Evolutionary conservation across 768 basidiomycete species (phyloP).

Genomic region (Russula earlei): DNA sequence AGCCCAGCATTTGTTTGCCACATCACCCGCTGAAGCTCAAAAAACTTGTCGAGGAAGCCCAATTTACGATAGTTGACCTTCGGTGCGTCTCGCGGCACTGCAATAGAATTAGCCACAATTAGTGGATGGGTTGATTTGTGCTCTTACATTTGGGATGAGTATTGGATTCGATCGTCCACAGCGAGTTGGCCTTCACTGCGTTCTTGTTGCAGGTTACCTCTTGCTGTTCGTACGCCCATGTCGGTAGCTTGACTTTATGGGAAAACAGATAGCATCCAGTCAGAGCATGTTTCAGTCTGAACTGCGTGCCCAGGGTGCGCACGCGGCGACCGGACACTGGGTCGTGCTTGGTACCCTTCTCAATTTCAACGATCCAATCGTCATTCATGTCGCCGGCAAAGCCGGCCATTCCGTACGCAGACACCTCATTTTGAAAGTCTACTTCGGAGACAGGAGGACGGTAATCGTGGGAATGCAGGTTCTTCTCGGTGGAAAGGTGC

Average conservation of each 20-base stretch:
- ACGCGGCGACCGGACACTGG: conserved; percentile 59
- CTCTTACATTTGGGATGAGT: conserved; percentile 60
- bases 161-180: conserved; percentile 92
- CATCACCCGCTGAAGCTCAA: conserved; percentile 89
- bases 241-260: conserved; percentile 94
- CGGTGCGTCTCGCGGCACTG: conserved; percentile 61
- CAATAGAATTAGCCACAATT: background rate
- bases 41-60: conserved; percentile 84
- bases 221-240: conserved; percentile 98
- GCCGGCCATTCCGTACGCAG: conserved; percentile 81
- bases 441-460: conserved; percentile 95
- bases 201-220: conserved; percentile 99
- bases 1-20: conserved; percentile 95
- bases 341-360: conserved; percentile 54
- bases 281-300: conserved; percentile 73
- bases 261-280: conserved; percentile 96
- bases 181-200: conserved; percentile 75
- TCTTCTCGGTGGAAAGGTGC: conserved; percentile 73
- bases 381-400: conserved; percentile 89
- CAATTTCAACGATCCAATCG: conserved; percentile 86
- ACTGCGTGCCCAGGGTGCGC: conserved; percentile 70
- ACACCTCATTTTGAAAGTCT: conserved; percentile 98
- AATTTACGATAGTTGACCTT: conserved; percentile 91
- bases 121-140: background rate
- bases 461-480: conserved; percentile 90